Percentiles rank a stretch among this genome's conserved stretches.
Evolutionary conservation across 495 filamentous ascomycete genomes (phyloP).

Genomic region (Wilcoxina mikolae): DNA sequence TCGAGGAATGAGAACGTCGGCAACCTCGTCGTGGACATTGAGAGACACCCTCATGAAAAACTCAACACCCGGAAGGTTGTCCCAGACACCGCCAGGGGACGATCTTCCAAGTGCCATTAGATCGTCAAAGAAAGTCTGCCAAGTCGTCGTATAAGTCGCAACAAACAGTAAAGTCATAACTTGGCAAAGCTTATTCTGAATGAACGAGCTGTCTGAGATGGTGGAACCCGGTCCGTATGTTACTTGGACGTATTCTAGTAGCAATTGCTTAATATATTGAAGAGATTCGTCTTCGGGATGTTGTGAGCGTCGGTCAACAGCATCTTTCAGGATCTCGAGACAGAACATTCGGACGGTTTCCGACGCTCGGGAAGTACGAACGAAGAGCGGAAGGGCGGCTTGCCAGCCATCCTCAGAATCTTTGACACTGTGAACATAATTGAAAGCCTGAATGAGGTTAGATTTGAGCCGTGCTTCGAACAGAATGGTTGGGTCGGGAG

Average conservation of each 20-base stretch:
- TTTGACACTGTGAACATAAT: slow-evolving; percentile 22
- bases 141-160: slow-evolving; percentile 63
- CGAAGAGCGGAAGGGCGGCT: slow-evolving; percentile 71
- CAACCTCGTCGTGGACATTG: slow-evolving; percentile 93
- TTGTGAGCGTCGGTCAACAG: slow-evolving; percentile 51
- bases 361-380: slow-evolving; percentile 56
- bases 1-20: slow-evolving; percentile 70
- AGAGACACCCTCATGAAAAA: slow-evolving; percentile 77
- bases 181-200: slow-evolving; percentile 96
- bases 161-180: slow-evolving; percentile 86
- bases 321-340: slow-evolving; percentile 83
- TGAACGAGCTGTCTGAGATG: slow-evolving; percentile 47
- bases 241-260: slow-evolving; percentile 61
- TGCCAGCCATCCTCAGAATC: slow-evolving; percentile 50
- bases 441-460: slow-evolving; percentile 18
- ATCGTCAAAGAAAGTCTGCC: slow-evolving; percentile 80
- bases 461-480: not conserved
- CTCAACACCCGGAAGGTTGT: slow-evolving; percentile 61
- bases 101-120: slow-evolving; percentile 53
- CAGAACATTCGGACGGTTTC: slow-evolving; percentile 77
- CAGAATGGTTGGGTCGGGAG: not conserved
- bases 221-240: slow-evolving; percentile 48
- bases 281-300: slow-evolving; percentile 53
- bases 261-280: slow-evolving; percentile 52
- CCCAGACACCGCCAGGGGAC: slow-evolving; percentile 34